Percentiles rank a stretch among this genome's conserved stretches.
Evolutionary conservation across 225 moss, liverwort and hornwort species (phyloP).

Genomic region (Lunularia cruciata): DNA sequence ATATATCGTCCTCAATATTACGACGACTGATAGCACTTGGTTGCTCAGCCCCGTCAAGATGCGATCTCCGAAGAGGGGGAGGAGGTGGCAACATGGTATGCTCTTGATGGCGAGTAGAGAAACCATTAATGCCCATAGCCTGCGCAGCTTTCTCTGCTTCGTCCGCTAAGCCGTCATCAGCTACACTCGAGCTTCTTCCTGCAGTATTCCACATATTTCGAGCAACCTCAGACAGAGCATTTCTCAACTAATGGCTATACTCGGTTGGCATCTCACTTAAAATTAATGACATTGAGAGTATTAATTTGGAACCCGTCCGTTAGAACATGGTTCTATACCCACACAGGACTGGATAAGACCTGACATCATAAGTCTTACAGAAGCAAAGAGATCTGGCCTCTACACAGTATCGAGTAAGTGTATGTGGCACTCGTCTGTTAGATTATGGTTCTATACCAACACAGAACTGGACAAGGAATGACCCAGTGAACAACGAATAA

Average conservation of each 20-base stretch:
- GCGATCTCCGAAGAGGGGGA: conserved; percentile 65
- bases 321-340: too few species aligned
- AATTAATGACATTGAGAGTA: conserved; percentile 2
- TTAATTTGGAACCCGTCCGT: too few species aligned
- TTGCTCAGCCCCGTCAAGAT: conserved; percentile 48
- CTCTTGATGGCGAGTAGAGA: conserved; percentile 63
- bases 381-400: too few species aligned
- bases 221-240: not conserved
- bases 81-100: conserved; percentile 70
- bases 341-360: too few species aligned
- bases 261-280: not conserved
- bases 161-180: conserved; percentile 62
- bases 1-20: conserved; percentile 70
- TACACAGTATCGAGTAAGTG: too few species aligned
- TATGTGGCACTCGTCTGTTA: too few species aligned
- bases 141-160: conserved; percentile 62
- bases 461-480: too few species aligned
- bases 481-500: too few species aligned
- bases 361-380: too few species aligned
- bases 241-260: not conserved
- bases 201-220: conserved; percentile 32
- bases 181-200: conserved; percentile 61
- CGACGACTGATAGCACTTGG: conserved; percentile 56
- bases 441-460: too few species aligned
- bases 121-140: conserved; percentile 55